These are phyloP conservation scores for Xylaria sp. DNA, from an alignment of 2,329 filamentous ascomycete genomes.

Conservation along the genomic window DNA sequence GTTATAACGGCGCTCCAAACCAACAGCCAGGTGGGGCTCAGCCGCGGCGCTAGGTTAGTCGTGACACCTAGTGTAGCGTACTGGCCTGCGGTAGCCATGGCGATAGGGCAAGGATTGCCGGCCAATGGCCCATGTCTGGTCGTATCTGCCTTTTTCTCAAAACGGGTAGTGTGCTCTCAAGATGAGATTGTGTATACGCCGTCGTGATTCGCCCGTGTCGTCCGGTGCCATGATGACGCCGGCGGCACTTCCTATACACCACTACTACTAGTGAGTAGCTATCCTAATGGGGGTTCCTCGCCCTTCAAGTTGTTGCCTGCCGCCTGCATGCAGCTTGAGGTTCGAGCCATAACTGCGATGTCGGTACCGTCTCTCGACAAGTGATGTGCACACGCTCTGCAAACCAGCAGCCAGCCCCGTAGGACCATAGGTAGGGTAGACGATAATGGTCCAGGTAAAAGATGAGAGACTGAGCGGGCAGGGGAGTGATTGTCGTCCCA, in stretches of 20 bases:
- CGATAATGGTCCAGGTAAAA: background rate
- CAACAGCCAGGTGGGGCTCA: constrained; percentile 17
- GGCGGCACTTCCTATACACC: background rate
- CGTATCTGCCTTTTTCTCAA: constrained; percentile 6
- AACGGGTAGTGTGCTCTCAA: constrained; percentile 9
- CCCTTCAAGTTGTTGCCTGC: background rate
- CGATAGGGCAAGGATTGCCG: constrained; percentile 24
- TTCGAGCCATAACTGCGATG: background rate
- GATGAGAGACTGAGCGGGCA: constrained; percentile 9
- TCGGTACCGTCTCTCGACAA: constrained; percentile 4
- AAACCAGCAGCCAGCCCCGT: background rate
- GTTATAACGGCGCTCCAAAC: constrained; percentile 20
- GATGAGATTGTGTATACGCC: constrained; percentile 9
- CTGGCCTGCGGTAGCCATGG: background rate
- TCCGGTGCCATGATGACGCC: constrained; percentile 9
- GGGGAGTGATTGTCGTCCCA: constrained; percentile 1
- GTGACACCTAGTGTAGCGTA: constrained; percentile 10
- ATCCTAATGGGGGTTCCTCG: background rate
- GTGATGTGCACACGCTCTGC: background rate
- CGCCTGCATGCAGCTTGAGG: background rate
- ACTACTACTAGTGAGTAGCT: background rate
- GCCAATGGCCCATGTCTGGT: constrained; percentile 7
- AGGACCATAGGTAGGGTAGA: background rate
- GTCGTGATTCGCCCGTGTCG: constrained; percentile 8
- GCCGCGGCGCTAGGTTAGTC: constrained; percentile 5